A percentile compares a stretch with the other conserved stretches of the same genome.
Evolutionary conservation across 306 rosid species (phyloP).

Genomic region (Mucuna pruriens): DNA sequence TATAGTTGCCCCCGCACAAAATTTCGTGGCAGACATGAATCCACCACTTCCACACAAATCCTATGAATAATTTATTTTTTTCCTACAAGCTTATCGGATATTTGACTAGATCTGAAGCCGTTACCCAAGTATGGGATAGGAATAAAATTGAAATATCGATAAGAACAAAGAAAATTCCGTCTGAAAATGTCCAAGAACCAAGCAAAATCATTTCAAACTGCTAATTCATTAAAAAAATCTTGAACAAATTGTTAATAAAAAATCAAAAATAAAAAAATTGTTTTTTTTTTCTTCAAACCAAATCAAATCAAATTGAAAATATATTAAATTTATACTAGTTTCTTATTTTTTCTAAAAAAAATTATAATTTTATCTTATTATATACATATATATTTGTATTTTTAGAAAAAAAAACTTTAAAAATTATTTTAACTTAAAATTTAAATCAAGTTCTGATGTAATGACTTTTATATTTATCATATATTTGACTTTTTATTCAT

Average conservation of each 20-base stretch:
- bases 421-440: neutral
- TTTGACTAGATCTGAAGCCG: constrained; percentile 13
- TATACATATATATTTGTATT: neutral
- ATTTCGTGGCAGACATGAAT: constrained; percentile 24
- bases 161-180: neutral
- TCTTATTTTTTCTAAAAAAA: neutral
- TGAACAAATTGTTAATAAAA: neutral
- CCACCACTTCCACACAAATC: constrained; percentile 29
- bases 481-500: neutral
- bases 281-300: neutral
- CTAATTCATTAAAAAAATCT: neutral
- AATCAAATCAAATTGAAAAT: neutral
- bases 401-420: too few relatives aligned
- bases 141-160: neutral
- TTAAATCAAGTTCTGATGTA: neutral
- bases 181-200: neutral
- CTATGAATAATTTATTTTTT: neutral
- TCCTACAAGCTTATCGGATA: constrained; percentile 8
- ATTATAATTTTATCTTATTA: neutral
- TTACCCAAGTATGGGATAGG: neutral
- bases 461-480: neutral
- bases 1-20: neutral
- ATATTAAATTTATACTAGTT: neutral
- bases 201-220: neutral
- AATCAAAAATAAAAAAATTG: neutral